Conservation (phyloP, 2,329 filamentous ascomycete species). For the Aspergillus persii region DNA sequence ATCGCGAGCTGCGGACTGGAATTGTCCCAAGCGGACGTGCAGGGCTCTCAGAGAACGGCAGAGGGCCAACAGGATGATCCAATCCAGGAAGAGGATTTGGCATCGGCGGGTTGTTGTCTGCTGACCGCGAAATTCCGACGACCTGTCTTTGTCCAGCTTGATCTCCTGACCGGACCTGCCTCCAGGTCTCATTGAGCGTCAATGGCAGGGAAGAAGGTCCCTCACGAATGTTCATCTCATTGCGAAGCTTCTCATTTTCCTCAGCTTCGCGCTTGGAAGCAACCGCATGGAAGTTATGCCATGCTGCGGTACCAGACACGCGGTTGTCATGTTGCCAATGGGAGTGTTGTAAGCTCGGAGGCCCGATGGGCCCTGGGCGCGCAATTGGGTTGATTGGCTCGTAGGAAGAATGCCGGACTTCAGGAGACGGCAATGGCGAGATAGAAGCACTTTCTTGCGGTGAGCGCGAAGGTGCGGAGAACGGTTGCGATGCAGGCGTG, state of each 20-base stretch:
- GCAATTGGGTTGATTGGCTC: slow-evolving; percentile 41
- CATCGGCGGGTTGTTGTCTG: slow-evolving; percentile 25
- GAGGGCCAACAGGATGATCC: slow-evolving; percentile 35
- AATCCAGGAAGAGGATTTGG: slow-evolving; percentile 35
- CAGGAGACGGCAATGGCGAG: slow-evolving; percentile 39
- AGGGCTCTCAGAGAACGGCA: slow-evolving; percentile 36
- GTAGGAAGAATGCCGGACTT: slow-evolving; percentile 35
- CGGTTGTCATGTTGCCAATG: slow-evolving; percentile 32
- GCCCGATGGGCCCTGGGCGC: slow-evolving; percentile 47
- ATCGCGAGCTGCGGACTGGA: slow-evolving; percentile 46
- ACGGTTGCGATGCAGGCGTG: slow-evolving; percentile 29
- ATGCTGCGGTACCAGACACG: slow-evolving; percentile 35
- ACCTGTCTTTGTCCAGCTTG: slow-evolving; percentile 40
- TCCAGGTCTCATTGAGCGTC: slow-evolving; percentile 47
- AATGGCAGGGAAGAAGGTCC: slow-evolving; percentile 33
- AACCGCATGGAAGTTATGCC: slow-evolving; percentile 45
- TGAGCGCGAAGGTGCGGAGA: slow-evolving; percentile 29
- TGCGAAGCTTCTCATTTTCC: slow-evolving; percentile 40
- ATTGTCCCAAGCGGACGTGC: slow-evolving; percentile 34
- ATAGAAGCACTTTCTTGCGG: slow-evolving; percentile 35
- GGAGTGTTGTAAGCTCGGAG: slow-evolving; percentile 38
- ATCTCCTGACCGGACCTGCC: slow-evolving; percentile 44
- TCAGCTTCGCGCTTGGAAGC: slow-evolving; percentile 42
- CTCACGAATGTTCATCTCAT: slow-evolving; percentile 40
- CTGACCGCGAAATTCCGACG: slow-evolving; percentile 35